phyloP scores from a whole-genome alignment of 2,329 filamentous ascomycete species.

The Colletotrichum brevisporum region DNA sequence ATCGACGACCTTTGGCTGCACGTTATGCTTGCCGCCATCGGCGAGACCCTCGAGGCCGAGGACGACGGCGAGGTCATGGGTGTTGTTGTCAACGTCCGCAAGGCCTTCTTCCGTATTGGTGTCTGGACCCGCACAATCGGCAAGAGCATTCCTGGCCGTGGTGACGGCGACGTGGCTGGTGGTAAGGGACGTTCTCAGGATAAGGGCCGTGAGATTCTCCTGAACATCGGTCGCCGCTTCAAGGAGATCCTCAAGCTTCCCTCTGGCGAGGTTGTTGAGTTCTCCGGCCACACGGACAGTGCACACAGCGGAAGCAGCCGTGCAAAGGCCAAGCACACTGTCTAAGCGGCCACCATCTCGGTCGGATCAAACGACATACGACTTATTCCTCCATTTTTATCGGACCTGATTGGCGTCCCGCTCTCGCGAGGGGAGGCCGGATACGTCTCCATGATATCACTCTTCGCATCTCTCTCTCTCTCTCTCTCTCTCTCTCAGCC shows the following conservation, averaged over 20 bases:
- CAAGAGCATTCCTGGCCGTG: conserved; percentile 83
- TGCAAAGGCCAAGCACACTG: conserved; percentile 93
- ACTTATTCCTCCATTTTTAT: conserved; percentile 32
- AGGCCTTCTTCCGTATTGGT: conserved; percentile 97
- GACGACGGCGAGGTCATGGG: conserved; percentile 98
- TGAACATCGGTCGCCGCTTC: conserved; percentile 89
- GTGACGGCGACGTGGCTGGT: conserved; percentile 79
- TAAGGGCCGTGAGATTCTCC: conserved; percentile 87
- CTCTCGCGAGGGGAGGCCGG: conserved; percentile 23
- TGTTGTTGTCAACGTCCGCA: conserved; percentile 98
- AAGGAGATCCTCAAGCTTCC: conserved; percentile 91
- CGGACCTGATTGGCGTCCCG: conserved; percentile 20
- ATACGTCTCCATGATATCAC: conserved; percentile 34
- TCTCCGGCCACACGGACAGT: conserved; percentile 95
- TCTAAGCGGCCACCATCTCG: conserved; percentile 64
- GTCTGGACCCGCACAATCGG: conserved; percentile 97
- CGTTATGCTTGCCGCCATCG: conserved; percentile 95
- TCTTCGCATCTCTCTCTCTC: conserved; percentile 31
- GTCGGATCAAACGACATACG: conserved; percentile 26
- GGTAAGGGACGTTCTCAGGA: conserved; percentile 83
- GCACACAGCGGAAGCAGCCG: conserved; percentile 94
- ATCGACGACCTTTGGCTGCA: conserved; percentile 98
- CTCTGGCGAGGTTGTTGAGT: conserved; percentile 85
- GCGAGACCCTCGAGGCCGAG: conserved; percentile 96
- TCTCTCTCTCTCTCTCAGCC: conserved; percentile 30